Evolutionary conservation across 2,329 filamentous ascomycete species (phyloP).

Genomic region (Cladorrhinum sp.): DNA sequence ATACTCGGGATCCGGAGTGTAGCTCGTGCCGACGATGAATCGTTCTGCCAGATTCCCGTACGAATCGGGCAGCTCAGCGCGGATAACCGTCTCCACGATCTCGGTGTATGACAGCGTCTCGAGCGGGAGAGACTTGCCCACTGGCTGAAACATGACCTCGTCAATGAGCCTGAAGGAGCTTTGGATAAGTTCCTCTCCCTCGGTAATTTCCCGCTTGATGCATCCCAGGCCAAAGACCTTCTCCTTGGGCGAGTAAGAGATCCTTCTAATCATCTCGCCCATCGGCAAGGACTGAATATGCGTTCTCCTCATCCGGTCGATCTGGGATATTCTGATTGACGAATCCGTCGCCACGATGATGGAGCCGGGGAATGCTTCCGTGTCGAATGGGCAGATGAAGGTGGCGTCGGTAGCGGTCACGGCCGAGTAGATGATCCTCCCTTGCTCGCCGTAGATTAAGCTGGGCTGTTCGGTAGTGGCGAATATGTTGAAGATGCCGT

Average conservation of each 20-base stretch:
- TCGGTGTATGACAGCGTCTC: constrained; percentile 53
- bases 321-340: constrained; percentile 73
- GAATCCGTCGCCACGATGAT: constrained; percentile 76
- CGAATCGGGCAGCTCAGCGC: constrained; percentile 64
- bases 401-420: constrained; percentile 85
- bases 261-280: constrained; percentile 76
- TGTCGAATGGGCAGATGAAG: constrained; percentile 78
- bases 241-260: constrained; percentile 77
- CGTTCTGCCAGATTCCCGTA: constrained; percentile 62
- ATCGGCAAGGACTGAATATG: constrained; percentile 80
- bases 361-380: constrained; percentile 73
- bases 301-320: constrained; percentile 82
- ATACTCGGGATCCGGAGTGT: constrained; percentile 59
- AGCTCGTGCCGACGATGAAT: constrained; percentile 89
- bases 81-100: constrained; percentile 79
- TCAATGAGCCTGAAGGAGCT: constrained; percentile 88
- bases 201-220: constrained; percentile 68
- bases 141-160: constrained; percentile 77
- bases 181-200: constrained; percentile 70
- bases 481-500: constrained; percentile 75
- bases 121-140: constrained; percentile 67
- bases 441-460: constrained; percentile 85
- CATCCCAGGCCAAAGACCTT: constrained; percentile 85
- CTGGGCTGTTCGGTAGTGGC: constrained; percentile 93
- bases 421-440: constrained; percentile 85